Percentiles rank a stretch among this genome's conserved stretches.
Conservation (phyloP, 345 rosid species). For the Eucalyptus curtisii region DNA sequence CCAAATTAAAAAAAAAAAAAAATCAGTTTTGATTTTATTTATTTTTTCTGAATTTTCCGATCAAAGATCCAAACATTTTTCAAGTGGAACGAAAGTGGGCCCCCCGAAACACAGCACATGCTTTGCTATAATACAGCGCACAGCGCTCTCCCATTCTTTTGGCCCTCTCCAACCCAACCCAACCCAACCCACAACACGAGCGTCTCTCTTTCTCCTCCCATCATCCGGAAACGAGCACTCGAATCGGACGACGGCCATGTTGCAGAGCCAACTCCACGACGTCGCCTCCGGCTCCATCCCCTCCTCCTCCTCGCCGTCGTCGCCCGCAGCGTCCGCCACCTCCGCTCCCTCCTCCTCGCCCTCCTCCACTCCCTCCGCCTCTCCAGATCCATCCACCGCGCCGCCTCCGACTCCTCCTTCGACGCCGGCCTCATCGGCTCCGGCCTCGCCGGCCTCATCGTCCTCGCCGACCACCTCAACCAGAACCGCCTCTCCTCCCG, state of each 20-base stretch:
- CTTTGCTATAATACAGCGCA: background rate
- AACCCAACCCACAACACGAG: too few relatives aligned
- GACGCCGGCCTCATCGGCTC: slow-evolving; percentile 18
- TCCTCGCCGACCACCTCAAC: slow-evolving; percentile 58
- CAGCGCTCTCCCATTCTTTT: background rate
- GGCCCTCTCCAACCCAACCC: background rate
- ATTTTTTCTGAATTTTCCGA: background rate
- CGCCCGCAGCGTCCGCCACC: slow-evolving; percentile 33
- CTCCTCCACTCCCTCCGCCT: slow-evolving; percentile 11
- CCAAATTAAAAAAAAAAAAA: background rate
- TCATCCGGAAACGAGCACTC: background rate
- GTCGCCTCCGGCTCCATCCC: slow-evolving; percentile 73
- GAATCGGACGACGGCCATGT: background rate
- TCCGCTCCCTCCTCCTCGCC: slow-evolving; percentile 32
- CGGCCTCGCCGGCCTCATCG: slow-evolving; percentile 32
- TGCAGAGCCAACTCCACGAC: slow-evolving; percentile 61
- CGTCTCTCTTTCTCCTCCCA: background rate
- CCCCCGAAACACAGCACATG: background rate
- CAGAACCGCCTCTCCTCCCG: slow-evolving; percentile 31
- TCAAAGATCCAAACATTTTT: background rate
- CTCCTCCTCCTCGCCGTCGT: slow-evolving; percentile 43
- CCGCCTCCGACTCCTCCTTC: background rate
- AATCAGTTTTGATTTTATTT: background rate
- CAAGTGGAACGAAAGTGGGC: background rate
- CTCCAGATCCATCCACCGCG: background rate